Evolutionary conservation across 2,329 filamentous ascomycete species (phyloP).

Genomic region (Exserohilum turcica): DNA sequence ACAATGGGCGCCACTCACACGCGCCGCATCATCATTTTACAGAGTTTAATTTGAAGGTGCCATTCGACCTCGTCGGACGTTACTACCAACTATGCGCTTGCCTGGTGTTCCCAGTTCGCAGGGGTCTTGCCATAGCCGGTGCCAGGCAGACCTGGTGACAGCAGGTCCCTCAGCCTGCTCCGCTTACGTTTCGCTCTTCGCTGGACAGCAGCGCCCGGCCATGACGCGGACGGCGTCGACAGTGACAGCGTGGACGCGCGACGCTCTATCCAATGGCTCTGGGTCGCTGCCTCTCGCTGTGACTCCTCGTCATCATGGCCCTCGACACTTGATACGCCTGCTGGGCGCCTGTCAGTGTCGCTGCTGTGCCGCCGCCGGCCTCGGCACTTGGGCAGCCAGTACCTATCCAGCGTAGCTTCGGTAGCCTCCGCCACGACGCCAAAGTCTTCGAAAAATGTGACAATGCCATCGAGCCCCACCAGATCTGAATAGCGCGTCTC

Average conservation of each 20-base stretch:
- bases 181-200: conserved; percentile 26
- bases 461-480: conserved; percentile 46
- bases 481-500: conserved; percentile 31
- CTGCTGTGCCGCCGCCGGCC: not conserved
- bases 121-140: conserved; percentile 19
- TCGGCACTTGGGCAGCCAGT: conserved; percentile 32
- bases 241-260: conserved; percentile 26
- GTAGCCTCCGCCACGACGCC: conserved; percentile 40
- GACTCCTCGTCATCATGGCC: not conserved
- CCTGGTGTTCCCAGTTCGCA: conserved; percentile 17
- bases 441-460: conserved; percentile 50
- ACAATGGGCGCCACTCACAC: not conserved
- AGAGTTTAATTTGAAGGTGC: conserved; percentile 22
- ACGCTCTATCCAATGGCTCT: not conserved
- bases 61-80: conserved; percentile 12
- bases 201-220: conserved; percentile 17
- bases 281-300: not conserved
- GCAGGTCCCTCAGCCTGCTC: conserved; percentile 28
- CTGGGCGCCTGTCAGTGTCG: not conserved
- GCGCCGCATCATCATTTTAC: conserved; percentile 9
- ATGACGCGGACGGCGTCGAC: conserved; percentile 33
- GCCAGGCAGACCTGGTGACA: conserved; percentile 30
- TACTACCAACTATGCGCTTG: conserved; percentile 14
- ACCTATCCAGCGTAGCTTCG: conserved; percentile 39
- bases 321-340: conserved; percentile 2